phyloP scores from a whole-genome alignment of 805 yeast genomes.

The Candida caryicola region DNA sequence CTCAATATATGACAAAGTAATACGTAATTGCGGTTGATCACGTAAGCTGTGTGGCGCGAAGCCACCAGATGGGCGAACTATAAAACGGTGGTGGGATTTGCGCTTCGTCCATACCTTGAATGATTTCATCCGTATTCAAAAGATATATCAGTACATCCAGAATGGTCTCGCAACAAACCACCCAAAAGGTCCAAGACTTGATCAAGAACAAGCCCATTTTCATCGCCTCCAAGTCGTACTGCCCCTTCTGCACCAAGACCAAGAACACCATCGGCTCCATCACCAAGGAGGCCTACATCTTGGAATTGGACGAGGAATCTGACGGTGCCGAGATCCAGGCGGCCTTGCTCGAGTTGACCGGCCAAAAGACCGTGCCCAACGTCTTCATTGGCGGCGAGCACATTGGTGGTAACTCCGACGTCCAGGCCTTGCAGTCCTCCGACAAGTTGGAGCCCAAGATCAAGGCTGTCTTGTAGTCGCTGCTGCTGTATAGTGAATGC shows the following conservation, averaged over 20 bases:
- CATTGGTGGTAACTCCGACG: conserved; percentile 92
- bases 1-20: too few relatives aligned
- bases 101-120: too few relatives aligned
- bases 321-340: conserved; percentile 82
- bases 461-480: conserved; percentile 39
- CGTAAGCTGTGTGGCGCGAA: too few relatives aligned
- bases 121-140: not conserved
- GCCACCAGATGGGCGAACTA: not conserved
- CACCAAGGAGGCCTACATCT: conserved; percentile 46
- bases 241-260: conserved; percentile 44
- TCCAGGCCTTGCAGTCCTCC: conserved; percentile 63
- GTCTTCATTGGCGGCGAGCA: conserved; percentile 88
- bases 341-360: conserved; percentile 72
- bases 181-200: conserved; percentile 57
- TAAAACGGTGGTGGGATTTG: too few relatives aligned
- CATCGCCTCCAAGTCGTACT: conserved; percentile 68
- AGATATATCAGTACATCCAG: conserved; percentile 24
- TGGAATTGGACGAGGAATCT: conserved; percentile 53
- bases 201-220: conserved; percentile 67
- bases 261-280: conserved; percentile 43
- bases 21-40: too few relatives aligned
- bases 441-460: conserved; percentile 54
- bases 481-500: too few relatives aligned
- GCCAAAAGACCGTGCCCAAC: conserved; percentile 93
- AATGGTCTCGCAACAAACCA: conserved; percentile 60